Percentiles rank a stretch among this genome's conserved stretches.
These are phyloP conservation scores for Annulohypoxylon nitens DNA, from an alignment of 495 filamentous ascomycete species.

Conservation along the genomic window DNA sequence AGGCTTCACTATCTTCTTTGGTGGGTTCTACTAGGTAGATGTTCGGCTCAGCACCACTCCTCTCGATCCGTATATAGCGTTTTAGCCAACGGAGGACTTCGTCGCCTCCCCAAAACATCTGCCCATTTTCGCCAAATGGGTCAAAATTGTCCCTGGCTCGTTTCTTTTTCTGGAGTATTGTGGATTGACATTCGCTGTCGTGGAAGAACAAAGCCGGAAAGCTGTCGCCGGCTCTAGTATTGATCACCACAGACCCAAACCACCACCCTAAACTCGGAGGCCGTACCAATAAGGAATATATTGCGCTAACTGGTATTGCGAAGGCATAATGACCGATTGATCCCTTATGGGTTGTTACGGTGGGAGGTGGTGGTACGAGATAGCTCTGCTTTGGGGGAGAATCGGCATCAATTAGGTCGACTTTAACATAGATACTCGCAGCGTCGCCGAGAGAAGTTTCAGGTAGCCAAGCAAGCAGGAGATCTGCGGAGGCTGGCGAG, in stretches of 20 bases:
- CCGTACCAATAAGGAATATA: conserved; percentile 90
- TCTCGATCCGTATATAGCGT: conserved; percentile 83
- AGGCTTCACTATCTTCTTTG: conserved; percentile 83
- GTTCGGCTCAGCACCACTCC: conserved; percentile 84
- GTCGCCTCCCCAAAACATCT: conserved; percentile 97
- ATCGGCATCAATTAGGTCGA: conserved; percentile 85
- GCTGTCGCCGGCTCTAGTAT: conserved; percentile 86
- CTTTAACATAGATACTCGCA: conserved; percentile 91
- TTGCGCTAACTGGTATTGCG: conserved; percentile 87
- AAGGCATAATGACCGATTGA: conserved; percentile 90
- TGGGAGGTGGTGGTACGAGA: conserved; percentile 92
- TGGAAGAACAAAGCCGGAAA: conserved; percentile 98
- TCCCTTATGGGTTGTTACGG: conserved; percentile 76
- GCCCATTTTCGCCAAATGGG: conserved; percentile 85
- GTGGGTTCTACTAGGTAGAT: conserved; percentile 92
- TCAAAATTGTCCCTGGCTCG: conserved; percentile 85
- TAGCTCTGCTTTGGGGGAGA: conserved; percentile 87
- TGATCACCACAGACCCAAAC: conserved; percentile 95
- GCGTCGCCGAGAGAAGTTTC: conserved; percentile 90
- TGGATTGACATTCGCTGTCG: conserved; percentile 94
- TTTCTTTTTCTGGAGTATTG: conserved; percentile 92
- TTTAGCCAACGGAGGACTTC: conserved; percentile 93
- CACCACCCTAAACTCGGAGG: conserved; percentile 97
- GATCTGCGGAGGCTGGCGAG: conserved; percentile 68
- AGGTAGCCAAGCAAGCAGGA: conserved; percentile 93